phyloP scores from a whole-genome alignment of 352 stramenopile species.

The Pythium myriotylum region DNA sequence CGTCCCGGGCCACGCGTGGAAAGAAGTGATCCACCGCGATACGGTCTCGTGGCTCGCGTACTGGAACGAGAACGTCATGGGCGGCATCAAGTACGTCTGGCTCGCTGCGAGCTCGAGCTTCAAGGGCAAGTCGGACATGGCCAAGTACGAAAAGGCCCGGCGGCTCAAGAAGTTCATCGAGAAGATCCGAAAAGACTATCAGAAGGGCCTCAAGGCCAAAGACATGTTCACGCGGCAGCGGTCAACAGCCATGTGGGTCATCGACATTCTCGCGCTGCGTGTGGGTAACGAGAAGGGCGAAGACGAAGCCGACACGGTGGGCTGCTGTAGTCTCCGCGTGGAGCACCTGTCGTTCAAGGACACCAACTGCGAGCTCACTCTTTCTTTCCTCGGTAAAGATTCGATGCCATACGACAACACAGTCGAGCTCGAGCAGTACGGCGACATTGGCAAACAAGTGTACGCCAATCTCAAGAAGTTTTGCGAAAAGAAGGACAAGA shows the following conservation, averaged over 20 bases:
- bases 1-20: slow-evolving; percentile 95
- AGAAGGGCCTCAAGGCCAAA: slow-evolving; percentile 86
- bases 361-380: slow-evolving; percentile 93
- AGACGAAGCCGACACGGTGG: slow-evolving; percentile 99
- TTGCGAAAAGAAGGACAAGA: slow-evolving; percentile 94
- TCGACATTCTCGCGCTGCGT: slow-evolving; percentile 99
- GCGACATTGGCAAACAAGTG: slow-evolving; percentile 89
- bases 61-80: slow-evolving; percentile 99
- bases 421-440: slow-evolving; percentile 94
- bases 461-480: slow-evolving; percentile 98
- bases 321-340: slow-evolving; percentile 98
- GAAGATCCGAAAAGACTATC: slow-evolving; percentile 93
- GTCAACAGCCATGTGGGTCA: slow-evolving; percentile 99
- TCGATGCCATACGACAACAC: slow-evolving; percentile 99
- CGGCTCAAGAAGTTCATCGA: slow-evolving; percentile 98
- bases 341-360: slow-evolving; percentile 98
- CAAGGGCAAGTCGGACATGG: slow-evolving; percentile 98
- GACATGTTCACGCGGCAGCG: slow-evolving; percentile 93
- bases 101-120: slow-evolving; percentile 97
- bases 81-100: slow-evolving; percentile 99
- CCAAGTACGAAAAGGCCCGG: slow-evolving; percentile 99
- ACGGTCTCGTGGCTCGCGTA: slow-evolving; percentile 92
- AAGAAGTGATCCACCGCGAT: slow-evolving; percentile 94
- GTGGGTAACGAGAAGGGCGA: slow-evolving; percentile 99
- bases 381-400: slow-evolving; percentile 99